Conservation (phyloP, 2,329 filamentous ascomycete species). For the Cadophora sp. region DNA sequence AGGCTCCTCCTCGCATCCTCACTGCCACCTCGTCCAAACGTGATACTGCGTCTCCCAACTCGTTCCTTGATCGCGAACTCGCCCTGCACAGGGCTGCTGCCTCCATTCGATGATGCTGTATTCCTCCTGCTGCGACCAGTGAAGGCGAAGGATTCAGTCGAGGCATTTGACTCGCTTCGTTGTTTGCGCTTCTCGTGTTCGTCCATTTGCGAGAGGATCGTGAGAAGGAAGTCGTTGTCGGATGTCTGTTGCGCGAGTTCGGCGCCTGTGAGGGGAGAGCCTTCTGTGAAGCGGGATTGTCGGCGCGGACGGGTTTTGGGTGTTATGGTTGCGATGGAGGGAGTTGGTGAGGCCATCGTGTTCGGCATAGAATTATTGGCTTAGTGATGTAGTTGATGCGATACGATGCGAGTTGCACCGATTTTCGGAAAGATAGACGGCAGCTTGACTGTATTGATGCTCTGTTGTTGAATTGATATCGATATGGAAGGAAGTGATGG, state of each 20-base stretch:
- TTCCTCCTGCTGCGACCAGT: not conserved
- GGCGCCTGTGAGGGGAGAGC: slow-evolving; percentile 14
- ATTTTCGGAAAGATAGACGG: not conserved
- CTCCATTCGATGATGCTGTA: slow-evolving; percentile 3
- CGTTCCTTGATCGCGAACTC: slow-evolving; percentile 21
- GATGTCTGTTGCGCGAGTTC: slow-evolving; percentile 19
- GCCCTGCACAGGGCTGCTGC: not conserved
- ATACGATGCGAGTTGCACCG: slow-evolving; percentile 5
- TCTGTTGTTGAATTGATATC: not conserved
- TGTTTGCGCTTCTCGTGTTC: slow-evolving; percentile 26
- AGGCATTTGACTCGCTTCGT: slow-evolving; percentile 26
- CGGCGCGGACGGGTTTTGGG: slow-evolving; percentile 17
- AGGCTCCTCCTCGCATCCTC: slow-evolving; percentile 23
- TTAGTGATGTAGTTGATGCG: not conserved
- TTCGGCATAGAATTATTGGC: not conserved
- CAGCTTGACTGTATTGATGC: slow-evolving; percentile 1
- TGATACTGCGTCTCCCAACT: slow-evolving; percentile 27
- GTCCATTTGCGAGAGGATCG: slow-evolving; percentile 34
- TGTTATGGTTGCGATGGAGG: slow-evolving; percentile 9
- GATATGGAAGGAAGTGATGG: not conserved
- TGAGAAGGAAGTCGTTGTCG: slow-evolving; percentile 15
- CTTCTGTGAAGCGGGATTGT: slow-evolving; percentile 27
- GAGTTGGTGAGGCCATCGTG: slow-evolving; percentile 9
- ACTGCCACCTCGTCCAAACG: slow-evolving; percentile 22
- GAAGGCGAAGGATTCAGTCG: slow-evolving; percentile 22